These are phyloP conservation scores for Pseudoscleropodium purum DNA, from an alignment of 225 moss, liverwort and hornwort species.

Conservation along the genomic window DNA sequence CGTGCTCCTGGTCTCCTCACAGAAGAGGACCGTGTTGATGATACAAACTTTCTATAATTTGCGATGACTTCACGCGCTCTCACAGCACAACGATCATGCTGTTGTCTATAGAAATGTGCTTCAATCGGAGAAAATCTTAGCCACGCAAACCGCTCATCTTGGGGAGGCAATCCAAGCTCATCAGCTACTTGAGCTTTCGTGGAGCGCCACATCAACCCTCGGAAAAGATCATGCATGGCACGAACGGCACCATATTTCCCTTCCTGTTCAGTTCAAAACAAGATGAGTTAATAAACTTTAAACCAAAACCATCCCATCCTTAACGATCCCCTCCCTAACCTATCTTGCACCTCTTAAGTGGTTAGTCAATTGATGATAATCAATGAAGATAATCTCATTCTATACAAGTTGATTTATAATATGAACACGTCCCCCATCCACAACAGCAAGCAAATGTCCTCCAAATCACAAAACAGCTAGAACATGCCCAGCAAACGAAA, in stretches of 20 bases:
- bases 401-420: not conserved
- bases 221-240: conserved; percentile 79
- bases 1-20: conserved; percentile 9
- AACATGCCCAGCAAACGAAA: not conserved
- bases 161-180: conserved; percentile 80
- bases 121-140: conserved; percentile 81
- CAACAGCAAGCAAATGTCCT: not conserved
- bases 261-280: conserved; percentile 44
- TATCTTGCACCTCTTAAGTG: not conserved
- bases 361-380: not conserved
- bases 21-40: conserved; percentile 3
- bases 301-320: not conserved
- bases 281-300: not conserved
- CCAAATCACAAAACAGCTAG: not conserved
- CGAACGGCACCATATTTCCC: conserved; percentile 55
- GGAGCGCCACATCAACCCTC: conserved; percentile 88
- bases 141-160: conserved; percentile 71
- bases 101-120: conserved; percentile 88
- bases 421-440: not conserved
- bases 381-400: not conserved
- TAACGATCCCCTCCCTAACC: not conserved
- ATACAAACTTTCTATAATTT: conserved; percentile 44
- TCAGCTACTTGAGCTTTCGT: conserved; percentile 76
- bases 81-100: conserved; percentile 85
- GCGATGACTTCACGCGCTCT: conserved; percentile 79